Evolutionary conservation across 2,329 filamentous ascomycete species (phyloP).

Genomic region (Lecanicillium sp.): DNA sequence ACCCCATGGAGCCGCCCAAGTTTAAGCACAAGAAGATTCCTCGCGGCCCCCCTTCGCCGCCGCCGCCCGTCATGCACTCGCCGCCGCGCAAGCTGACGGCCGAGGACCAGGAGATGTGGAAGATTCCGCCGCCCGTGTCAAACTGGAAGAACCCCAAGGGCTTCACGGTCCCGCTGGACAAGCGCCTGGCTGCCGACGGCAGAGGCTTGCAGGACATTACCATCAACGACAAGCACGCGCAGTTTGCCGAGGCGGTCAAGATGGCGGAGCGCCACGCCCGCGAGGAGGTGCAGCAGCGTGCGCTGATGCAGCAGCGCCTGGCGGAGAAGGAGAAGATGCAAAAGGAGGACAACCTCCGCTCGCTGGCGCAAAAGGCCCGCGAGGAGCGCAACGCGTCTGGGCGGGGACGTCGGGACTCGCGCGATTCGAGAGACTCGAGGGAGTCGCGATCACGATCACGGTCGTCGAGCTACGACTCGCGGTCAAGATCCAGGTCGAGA

Average conservation of each 20-base stretch:
- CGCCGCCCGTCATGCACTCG: constrained; percentile 89
- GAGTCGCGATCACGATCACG: constrained; percentile 31
- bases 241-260: constrained; percentile 89
- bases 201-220: constrained; percentile 85
- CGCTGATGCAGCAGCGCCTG: constrained; percentile 89
- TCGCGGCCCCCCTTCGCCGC: constrained; percentile 82
- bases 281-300: constrained; percentile 88
- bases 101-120: constrained; percentile 96
- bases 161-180: constrained; percentile 92
- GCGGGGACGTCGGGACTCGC: constrained; percentile 30
- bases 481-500: constrained; percentile 45
- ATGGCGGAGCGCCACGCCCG: constrained; percentile 91
- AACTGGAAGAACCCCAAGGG: constrained; percentile 99
- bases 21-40: constrained; percentile 99
- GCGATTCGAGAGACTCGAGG: constrained; percentile 23
- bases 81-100: constrained; percentile 92
- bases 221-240: constrained; percentile 98
- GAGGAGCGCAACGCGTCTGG: constrained; percentile 61
- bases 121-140: constrained; percentile 75
- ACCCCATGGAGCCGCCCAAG: constrained; percentile 95
- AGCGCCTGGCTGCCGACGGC: constrained; percentile 88
- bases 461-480: constrained; percentile 25
- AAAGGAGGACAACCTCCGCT: constrained; percentile 86
- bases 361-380: constrained; percentile 83
- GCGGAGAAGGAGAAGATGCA: constrained; percentile 94